Evolutionary conservation across 2,329 filamentous ascomycete genomes (phyloP).

Genomic region (Fusarium transvaalense): DNA sequence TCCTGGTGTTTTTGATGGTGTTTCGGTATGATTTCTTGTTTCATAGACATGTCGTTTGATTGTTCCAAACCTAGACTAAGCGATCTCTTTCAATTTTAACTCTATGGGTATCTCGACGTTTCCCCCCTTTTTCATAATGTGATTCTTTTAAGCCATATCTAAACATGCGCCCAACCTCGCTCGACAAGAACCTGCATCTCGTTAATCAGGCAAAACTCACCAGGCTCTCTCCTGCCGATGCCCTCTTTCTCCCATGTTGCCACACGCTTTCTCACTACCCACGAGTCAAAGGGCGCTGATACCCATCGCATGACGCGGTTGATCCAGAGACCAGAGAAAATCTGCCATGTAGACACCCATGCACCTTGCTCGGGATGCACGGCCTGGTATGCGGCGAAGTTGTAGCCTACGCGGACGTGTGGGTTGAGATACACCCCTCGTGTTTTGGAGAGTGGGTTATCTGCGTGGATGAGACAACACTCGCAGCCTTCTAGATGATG

Average conservation of each 20-base stretch:
- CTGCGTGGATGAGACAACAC: constrained; percentile 81
- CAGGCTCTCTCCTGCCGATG: constrained; percentile 57
- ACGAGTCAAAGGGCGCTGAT: constrained; percentile 47
- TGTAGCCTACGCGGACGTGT: constrained; percentile 76
- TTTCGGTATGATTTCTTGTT: neutral
- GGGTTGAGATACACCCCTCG: constrained; percentile 77
- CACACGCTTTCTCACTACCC: constrained; percentile 56
- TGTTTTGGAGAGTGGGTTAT: constrained; percentile 69
- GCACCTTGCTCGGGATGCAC: constrained; percentile 56
- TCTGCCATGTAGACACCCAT: constrained; percentile 63
- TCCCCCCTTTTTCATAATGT: neutral
- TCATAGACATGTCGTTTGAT: neutral
- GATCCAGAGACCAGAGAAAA: constrained; percentile 68
- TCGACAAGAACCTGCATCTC: constrained; percentile 71
- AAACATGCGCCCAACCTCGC: constrained; percentile 69
- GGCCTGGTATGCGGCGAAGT: constrained; percentile 62
- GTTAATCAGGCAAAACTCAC: constrained; percentile 67
- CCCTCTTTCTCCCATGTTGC: constrained; percentile 55
- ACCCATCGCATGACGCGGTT: constrained; percentile 66
- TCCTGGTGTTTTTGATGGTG: neutral
- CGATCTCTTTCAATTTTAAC: constrained; percentile 2
- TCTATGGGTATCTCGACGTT: constrained; percentile 32
- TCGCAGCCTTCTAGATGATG: constrained; percentile 80
- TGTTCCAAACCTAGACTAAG: neutral
- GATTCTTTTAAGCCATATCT: neutral